These are phyloP conservation scores for Rhizophagus prolifer DNA, from an alignment of 192 early-diverging fungal genomes.

Conservation along the genomic window DNA sequence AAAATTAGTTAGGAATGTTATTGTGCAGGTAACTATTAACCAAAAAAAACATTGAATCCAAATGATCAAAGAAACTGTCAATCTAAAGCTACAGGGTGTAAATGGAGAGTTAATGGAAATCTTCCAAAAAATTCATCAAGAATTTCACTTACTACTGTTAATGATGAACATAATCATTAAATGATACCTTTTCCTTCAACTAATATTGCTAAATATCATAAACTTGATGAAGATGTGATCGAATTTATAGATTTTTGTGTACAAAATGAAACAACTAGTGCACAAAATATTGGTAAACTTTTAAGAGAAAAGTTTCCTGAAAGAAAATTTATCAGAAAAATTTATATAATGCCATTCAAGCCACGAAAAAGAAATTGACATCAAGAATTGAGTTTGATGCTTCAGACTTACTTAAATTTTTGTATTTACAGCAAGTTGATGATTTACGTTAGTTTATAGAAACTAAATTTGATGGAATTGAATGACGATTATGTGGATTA, in stretches of 20 bases:
- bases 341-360: too few relatives aligned
- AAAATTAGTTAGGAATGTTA: background rate
- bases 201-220: background rate
- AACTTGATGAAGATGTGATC: background rate
- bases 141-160: background rate
- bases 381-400: too few relatives aligned
- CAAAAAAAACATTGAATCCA: background rate
- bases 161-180: background rate
- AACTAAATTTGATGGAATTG: background rate
- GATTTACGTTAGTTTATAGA: background rate
- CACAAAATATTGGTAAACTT: background rate
- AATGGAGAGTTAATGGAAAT: background rate
- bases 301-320: background rate
- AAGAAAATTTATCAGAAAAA: background rate
- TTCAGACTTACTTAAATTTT: too few relatives aligned
- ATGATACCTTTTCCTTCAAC: background rate
- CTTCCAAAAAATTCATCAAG: background rate
- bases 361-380: too few relatives aligned
- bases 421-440: too few relatives aligned
- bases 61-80: background rate
- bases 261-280: background rate
- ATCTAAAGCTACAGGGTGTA: background rate
- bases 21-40: background rate
- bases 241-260: constrained; percentile 11
- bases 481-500: background rate